Conservation (phyloP, 2,329 filamentous ascomycete genomes). For the Thermothelomyces thermophilus region DNA sequence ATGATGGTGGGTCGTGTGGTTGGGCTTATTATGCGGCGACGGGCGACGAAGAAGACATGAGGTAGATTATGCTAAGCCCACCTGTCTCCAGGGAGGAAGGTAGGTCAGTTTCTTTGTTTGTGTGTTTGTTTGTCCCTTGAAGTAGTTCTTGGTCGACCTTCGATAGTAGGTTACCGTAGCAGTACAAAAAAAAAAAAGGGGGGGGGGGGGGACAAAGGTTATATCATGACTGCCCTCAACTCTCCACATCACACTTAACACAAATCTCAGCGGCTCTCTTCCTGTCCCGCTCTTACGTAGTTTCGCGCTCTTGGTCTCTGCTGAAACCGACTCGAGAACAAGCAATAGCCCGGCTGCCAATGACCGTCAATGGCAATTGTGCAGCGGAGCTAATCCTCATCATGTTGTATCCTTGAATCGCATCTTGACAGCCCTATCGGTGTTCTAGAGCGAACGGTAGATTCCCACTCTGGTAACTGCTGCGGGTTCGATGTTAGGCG, state of each 20-base stretch:
- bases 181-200: no score
- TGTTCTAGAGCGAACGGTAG: not conserved
- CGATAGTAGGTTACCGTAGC: not conserved
- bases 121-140: no score
- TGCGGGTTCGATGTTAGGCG: not conserved
- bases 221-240: not conserved
- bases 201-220: not conserved
- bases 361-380: not conserved
- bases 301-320: not conserved
- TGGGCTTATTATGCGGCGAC: not conserved
- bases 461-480: no score
- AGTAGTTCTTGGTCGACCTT: no score
- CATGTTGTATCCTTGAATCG: not conserved
- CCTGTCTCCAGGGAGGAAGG: no score
- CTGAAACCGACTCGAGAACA: no score
- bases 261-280: no score
- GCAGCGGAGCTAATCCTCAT: not conserved
- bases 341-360: not conserved
- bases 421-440: not conserved
- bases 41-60: no score
- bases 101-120: no score
- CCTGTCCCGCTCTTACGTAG: not conserved
- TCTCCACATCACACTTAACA: not conserved
- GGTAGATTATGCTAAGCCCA: no score
- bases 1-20: slow-evolving; percentile 23